These are phyloP conservation scores for Xerocomus potaroensis DNA, from an alignment of 768 basidiomycete genomes.

Conservation along the genomic window DNA sequence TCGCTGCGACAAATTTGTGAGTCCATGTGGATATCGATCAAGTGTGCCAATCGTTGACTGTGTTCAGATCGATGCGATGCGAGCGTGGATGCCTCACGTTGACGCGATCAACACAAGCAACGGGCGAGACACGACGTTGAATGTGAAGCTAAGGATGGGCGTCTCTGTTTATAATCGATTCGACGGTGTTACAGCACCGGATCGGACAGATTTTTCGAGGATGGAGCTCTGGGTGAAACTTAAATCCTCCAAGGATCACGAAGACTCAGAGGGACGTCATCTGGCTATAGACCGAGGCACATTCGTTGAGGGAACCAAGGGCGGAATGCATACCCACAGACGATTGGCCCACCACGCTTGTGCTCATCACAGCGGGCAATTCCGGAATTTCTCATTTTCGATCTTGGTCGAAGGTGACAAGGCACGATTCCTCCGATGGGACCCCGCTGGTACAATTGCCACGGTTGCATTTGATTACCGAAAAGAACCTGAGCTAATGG, in stretches of 20 bases:
- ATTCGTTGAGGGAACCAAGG: background rate
- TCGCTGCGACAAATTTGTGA: background rate
- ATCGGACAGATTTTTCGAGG: background rate
- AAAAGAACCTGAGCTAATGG: background rate
- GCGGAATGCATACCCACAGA: background rate
- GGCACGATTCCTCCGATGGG: background rate
- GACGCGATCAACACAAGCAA: slow-evolving; percentile 1
- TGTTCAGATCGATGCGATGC: background rate
- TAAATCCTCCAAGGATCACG: background rate
- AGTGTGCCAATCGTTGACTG: no score
- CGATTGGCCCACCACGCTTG: background rate
- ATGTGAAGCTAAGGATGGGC: background rate
- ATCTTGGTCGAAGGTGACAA: background rate
- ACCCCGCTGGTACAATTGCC: background rate
- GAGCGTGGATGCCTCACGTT: slow-evolving; percentile 1
- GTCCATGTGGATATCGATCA: background rate
- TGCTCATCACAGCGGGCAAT: background rate
- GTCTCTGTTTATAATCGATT: background rate
- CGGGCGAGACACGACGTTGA: background rate
- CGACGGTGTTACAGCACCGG: background rate
- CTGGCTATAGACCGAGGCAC: background rate
- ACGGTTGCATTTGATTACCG: background rate
- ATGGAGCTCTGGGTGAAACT: background rate
- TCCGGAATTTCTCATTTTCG: no score
- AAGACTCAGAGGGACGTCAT: background rate